Conservation (phyloP, 495 filamentous ascomycete species). For the Usnea hakonensis region DNA sequence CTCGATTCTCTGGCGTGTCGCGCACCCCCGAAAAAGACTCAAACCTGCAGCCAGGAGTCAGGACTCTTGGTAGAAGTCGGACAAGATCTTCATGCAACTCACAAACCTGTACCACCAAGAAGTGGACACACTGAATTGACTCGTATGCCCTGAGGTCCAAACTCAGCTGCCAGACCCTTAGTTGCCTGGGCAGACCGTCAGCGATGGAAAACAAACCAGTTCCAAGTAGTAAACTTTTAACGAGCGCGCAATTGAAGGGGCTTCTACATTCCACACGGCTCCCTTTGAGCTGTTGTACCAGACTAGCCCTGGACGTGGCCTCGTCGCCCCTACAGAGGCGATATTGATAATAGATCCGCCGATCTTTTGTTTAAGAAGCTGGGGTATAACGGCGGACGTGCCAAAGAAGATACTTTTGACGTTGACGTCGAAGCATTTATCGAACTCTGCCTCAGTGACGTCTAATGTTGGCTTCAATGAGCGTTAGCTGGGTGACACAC, state of each 20-base stretch:
- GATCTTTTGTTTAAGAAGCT: constrained; percentile 47
- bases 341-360: constrained; percentile 60
- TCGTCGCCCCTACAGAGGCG: constrained; percentile 53
- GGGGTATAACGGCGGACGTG: constrained; percentile 44
- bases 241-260: no score
- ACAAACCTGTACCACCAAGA: constrained; percentile 52
- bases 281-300: constrained; percentile 67
- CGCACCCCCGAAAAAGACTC: constrained; percentile 57
- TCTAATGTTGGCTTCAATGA: constrained; percentile 43
- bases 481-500: background rate
- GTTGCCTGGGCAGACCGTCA: constrained; percentile 37
- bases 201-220: constrained; percentile 1
- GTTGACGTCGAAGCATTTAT: constrained; percentile 57
- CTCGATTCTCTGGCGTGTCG: constrained; percentile 60
- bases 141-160: constrained; percentile 56
- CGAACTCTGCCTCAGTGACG: constrained; percentile 60
- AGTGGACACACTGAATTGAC: constrained; percentile 58
- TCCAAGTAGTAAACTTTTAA: background rate
- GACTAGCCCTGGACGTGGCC: constrained; percentile 58
- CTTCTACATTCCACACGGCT: constrained; percentile 51
- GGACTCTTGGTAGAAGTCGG: background rate
- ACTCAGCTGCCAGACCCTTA: constrained; percentile 62
- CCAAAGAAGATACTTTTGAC: constrained; percentile 56
- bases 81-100: constrained; percentile 5
- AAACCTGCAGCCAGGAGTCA: constrained; percentile 30